Evolutionary conservation across 768 basidiomycete species (phyloP), one percentile per base, ranked within the genome.

Genomic region (Mycena venus): DNA sequence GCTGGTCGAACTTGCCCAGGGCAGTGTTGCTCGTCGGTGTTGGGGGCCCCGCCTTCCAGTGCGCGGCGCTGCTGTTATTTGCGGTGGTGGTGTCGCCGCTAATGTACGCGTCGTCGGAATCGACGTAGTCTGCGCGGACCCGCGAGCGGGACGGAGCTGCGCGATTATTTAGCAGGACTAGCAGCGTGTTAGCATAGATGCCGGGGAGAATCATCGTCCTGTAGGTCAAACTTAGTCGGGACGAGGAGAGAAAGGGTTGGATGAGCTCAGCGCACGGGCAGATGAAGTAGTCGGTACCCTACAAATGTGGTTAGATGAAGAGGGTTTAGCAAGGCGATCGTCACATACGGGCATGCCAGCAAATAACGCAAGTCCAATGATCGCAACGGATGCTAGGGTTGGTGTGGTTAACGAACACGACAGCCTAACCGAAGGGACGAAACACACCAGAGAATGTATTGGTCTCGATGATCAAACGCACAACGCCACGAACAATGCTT

Each of bases 101-200:
- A 3, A 14, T 19, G 55, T 65, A 47, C 8, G 36, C 38, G 23
- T 25, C 17, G 25, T 29, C 19, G 29, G 38, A 59, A 29, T 6
- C 11, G 36, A 58, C 47, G 36, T 58, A 29, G 68, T 59, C 55
- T 25, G 62, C 27, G 34, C 4, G 23, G 42, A 44, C 12, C 3
- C 29, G 49, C 9, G 29, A 6, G 27, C 62, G 68, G 44, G 42
- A 75, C 67, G 47, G 78, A 32, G 23, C 74, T 63, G 47, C 75
- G 61, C 82, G 78, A 65, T 78, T 75, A 71, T 80, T 80, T 62
- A 81, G 75, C 36, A 78, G 69, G 59, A 80, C 76, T 19, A 81
- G 68, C 29, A 81, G 73, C 4, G 80, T 79, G 72, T 81, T 81
- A 2, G 80, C 68, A 53, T 78, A 78, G 38, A 78, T 31, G 40